Evolutionary conservation across 352 stramenopile species (phyloP), one percentile per base, ranked within the genome.

Genomic region (Phytophthora lateralis): DNA sequence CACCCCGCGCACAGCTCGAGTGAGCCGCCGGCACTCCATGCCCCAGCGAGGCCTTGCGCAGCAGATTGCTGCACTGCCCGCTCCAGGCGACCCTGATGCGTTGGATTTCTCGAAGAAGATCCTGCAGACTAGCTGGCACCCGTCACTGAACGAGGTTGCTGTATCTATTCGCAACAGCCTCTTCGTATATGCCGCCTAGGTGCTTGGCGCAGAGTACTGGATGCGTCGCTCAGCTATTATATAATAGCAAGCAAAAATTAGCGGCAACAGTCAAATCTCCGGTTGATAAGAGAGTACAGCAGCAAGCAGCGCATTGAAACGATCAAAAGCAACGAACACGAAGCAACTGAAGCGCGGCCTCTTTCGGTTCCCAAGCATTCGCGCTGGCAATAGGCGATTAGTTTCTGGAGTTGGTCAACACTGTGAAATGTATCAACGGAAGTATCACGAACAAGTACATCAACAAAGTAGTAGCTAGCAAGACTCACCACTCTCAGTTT

Each of bases 81-180:
- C 58, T 17, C 45, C 57, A 10, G 70, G 59, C 6, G 72, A 89
- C 43, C 55, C 55, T 11, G 82, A 93, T 17, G 66, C 75, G 17
- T 66, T 93, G 53, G 87, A 94, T 69, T 94, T 91, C 55, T 89
- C 77, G n/a, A 81, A 83, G 60, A 94, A 94, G 60, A 82, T 94
- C n/a, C 69, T 96, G 42, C 85, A 96, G 63, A 81, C 84, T 30
- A 91, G 84, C 66, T 96, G 87, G 87, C 85, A 96, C 47, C 87
- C 87, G 52, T 86, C 75, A 43, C 57, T 79, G 37, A 91, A 85
- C 58, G 87, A 94, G 66, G 80, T 96, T 14, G 87, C 87, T 14
- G 73, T 96, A 27, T 78, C 80, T 15, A 91, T 93, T 46, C 80
- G 82, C 45, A 96, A 96, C 69, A 94, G 78, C 50, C 64, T 96